Percentiles rank a stretch among this genome's conserved stretches.
phyloP scores from a whole-genome alignment of 1,284 basidiomycete genomes.

The Moesziomyces globuligerus region DNA sequence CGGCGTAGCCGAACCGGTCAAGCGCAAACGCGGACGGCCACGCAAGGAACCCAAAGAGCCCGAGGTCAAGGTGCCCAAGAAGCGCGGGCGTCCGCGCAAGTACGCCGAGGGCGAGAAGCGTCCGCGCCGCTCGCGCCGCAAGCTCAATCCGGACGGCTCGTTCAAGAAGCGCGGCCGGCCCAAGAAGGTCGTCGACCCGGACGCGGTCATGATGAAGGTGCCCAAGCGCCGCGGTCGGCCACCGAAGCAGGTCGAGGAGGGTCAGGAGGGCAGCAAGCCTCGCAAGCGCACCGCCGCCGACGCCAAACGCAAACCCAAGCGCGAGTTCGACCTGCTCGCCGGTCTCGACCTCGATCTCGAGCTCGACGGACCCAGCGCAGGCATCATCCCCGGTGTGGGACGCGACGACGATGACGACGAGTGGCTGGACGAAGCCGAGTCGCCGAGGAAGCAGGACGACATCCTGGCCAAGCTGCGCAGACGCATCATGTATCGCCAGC shows the following conservation, averaged over 20 bases:
- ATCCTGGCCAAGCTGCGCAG: conserved; percentile 39
- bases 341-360: conserved; percentile 40
- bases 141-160: conserved; percentile 39
- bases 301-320: conserved; percentile 20
- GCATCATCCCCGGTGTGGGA: conserved; percentile 21
- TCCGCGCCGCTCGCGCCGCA: conserved; percentile 18
- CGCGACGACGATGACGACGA: conserved; percentile 24
- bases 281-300: not conserved
- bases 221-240: conserved; percentile 42
- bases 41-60: conserved; percentile 15
- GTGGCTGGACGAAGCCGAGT: conserved; percentile 21
- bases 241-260: conserved; percentile 17
- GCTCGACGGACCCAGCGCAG: conserved; percentile 9
- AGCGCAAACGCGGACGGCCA: conserved; percentile 37
- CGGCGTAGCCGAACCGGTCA: not conserved
- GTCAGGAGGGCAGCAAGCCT: conserved; percentile 1
- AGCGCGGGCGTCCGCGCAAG: conserved; percentile 43
- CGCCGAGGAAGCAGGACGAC: conserved; percentile 31
- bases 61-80: conserved; percentile 27
- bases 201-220: conserved; percentile 31
- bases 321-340: conserved; percentile 41
- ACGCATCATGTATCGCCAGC: conserved; percentile 39
- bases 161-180: conserved; percentile 38
- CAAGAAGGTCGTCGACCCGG: conserved; percentile 37
- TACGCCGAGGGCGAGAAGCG: conserved; percentile 34